Percentiles rank a stretch among this genome's conserved stretches.
Conservation (phyloP, 2,329 filamentous ascomycete species). For the Geosmithia flava region DNA sequence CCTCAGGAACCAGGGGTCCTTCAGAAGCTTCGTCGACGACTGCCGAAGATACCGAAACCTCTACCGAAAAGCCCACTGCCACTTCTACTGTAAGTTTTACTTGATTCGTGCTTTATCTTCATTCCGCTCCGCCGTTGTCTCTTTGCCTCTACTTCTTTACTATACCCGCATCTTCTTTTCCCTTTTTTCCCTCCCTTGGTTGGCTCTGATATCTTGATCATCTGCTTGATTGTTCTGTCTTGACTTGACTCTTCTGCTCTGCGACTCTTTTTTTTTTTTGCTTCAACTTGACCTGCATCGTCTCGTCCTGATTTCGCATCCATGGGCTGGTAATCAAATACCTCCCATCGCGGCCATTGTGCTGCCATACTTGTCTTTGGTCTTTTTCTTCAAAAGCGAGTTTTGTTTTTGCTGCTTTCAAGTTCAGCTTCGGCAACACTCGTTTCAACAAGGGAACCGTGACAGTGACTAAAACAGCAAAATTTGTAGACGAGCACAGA, state of each 20-base stretch:
- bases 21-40: conserved; percentile 9
- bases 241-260: neutral
- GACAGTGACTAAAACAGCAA: neutral
- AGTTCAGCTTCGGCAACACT: neutral
- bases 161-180: neutral
- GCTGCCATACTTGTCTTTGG: neutral
- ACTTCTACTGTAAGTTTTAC: neutral
- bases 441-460: neutral
- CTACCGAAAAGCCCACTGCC: neutral
- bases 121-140: neutral
- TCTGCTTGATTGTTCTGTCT: neutral
- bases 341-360: neutral
- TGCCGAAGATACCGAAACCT: neutral
- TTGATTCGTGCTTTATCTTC: too few relatives aligned
- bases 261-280: too few relatives aligned
- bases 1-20: conserved; percentile 41
- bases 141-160: neutral
- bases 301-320: neutral
- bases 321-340: neutral
- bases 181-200: neutral
- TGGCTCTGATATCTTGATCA: neutral
- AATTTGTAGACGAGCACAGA: neutral
- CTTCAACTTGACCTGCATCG: neutral
- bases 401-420: neutral
- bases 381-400: neutral